These are phyloP conservation scores for Parasitella parasitica DNA, from an alignment of 371 early-diverging fungal genomes.

Conservation along the genomic window DNA sequence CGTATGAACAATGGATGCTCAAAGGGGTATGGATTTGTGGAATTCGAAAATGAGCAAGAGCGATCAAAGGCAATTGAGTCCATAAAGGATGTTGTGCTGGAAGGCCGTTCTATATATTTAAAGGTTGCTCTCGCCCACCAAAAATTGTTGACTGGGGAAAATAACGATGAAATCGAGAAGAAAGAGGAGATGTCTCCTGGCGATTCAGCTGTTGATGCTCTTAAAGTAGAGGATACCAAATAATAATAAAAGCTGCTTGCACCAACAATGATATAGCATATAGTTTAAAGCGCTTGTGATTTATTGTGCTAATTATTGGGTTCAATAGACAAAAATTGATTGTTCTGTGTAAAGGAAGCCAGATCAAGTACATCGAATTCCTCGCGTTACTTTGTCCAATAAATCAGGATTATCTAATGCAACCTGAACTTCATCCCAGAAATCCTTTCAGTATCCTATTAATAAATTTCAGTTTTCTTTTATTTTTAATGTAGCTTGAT, in stretches of 20 bases:
- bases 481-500: too few relatives aligned
- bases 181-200: not conserved
- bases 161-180: conserved; percentile 7
- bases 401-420: too few relatives aligned
- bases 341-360: too few relatives aligned
- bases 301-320: too few relatives aligned
- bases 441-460: too few relatives aligned
- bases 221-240: conserved; percentile 13
- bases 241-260: not conserved
- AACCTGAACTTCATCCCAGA: too few relatives aligned
- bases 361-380: too few relatives aligned
- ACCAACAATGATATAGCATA: not conserved
- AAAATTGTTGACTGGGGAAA: not conserved
- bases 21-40: conserved; percentile 94
- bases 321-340: too few relatives aligned
- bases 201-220: not conserved
- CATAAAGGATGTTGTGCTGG: conserved; percentile 58
- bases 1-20: conserved; percentile 62
- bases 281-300: not conserved
- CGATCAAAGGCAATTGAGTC: conserved; percentile 75
- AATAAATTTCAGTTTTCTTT: too few relatives aligned
- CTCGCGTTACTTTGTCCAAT: too few relatives aligned
- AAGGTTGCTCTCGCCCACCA: conserved; percentile 70
- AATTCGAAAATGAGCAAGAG: conserved; percentile 74
- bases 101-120: conserved; percentile 71